These are phyloP conservation scores for Kodamaea fungicola DNA, from an alignment of 1,139 yeast species.

Conservation along the genomic window DNA sequence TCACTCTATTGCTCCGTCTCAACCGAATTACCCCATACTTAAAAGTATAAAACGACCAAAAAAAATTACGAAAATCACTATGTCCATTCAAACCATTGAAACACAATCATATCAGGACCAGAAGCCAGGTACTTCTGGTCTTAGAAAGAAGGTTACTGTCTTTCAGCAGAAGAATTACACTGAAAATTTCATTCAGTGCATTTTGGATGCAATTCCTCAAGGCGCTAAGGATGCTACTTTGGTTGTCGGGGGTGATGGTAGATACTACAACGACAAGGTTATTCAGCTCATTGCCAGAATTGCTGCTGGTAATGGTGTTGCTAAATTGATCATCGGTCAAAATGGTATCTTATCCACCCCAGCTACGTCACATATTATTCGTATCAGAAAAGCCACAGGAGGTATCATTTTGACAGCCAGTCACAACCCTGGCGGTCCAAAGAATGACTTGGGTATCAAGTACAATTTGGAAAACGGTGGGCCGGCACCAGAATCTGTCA, in stretches of 20 bases:
- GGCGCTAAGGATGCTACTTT: slow-evolving; percentile 71
- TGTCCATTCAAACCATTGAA: slow-evolving; percentile 27
- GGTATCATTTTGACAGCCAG: slow-evolving; percentile 96
- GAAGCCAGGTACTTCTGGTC: slow-evolving; percentile 97
- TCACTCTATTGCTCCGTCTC: neutral
- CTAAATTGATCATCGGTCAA: slow-evolving; percentile 81
- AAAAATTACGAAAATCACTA: neutral
- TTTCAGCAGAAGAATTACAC: slow-evolving; percentile 82
- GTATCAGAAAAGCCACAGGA: slow-evolving; percentile 69
- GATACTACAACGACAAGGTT: slow-evolving; percentile 81
- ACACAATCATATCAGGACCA: slow-evolving; percentile 88
- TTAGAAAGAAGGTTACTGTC: slow-evolving; percentile 84
- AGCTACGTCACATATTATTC: slow-evolving; percentile 89
- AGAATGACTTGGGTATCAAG: slow-evolving; percentile 90
- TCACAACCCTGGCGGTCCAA: slow-evolving; percentile 98
- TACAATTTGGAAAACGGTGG: slow-evolving; percentile 95
- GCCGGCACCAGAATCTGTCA: slow-evolving; percentile 97
- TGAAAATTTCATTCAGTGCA: slow-evolving; percentile 90
- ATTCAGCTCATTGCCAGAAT: slow-evolving; percentile 79
- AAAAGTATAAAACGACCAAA: too few relatives aligned
- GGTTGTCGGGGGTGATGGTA: slow-evolving; percentile 96
- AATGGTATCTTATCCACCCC: slow-evolving; percentile 90
- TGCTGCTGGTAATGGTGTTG: slow-evolving; percentile 89
- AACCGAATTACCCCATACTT: neutral
- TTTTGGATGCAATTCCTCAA: slow-evolving; percentile 85